Evolutionary conservation across 1,284 basidiomycete species (phyloP).

Genomic region (Papiliotrema nemorosa): DNA sequence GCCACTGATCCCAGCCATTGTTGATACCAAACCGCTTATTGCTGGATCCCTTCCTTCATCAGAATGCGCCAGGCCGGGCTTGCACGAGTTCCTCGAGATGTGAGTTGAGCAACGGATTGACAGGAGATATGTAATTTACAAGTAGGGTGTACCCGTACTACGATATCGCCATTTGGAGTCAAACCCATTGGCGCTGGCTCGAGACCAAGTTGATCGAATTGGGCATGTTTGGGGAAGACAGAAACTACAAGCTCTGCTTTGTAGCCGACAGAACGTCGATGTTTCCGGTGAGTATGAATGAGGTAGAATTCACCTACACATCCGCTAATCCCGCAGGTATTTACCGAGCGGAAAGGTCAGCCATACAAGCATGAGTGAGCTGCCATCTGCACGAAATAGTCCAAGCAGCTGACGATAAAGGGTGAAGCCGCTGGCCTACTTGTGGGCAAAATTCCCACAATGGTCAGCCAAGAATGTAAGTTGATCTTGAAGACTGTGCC

Average conservation of each 20-base stretch:
- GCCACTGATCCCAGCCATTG: constrained; percentile 57
- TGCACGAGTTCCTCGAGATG: constrained; percentile 71
- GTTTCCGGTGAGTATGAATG: constrained; percentile 65
- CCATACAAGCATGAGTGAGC: constrained; percentile 64
- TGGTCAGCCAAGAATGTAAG: constrained; percentile 64
- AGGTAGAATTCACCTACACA: background rate
- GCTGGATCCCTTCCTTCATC: constrained; percentile 69
- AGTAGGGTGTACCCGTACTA: constrained; percentile 67
- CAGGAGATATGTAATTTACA: background rate
- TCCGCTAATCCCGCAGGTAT: constrained; percentile 47
- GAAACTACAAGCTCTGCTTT: constrained; percentile 60
- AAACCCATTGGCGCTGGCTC: constrained; percentile 84
- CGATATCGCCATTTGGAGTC: constrained; percentile 78
- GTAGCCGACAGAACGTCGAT: constrained; percentile 81
- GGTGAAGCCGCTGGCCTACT: constrained; percentile 77
- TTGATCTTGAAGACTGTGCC: background rate
- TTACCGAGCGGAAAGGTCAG: constrained; percentile 67
- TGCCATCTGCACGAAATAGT: too few relatives aligned
- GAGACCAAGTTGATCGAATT: constrained; percentile 86
- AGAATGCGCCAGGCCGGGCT: constrained; percentile 73
- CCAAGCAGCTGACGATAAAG: constrained; percentile 22
- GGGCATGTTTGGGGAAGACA: constrained; percentile 68
- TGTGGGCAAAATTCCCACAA: constrained; percentile 80
- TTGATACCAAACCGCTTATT: constrained; percentile 76
- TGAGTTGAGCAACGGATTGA: constrained; percentile 10